Evolutionary conservation across 2,329 filamentous ascomycete genomes (phyloP), one percentile per base, ranked within the genome.

Genomic region (Didymella arachidicola): DNA sequence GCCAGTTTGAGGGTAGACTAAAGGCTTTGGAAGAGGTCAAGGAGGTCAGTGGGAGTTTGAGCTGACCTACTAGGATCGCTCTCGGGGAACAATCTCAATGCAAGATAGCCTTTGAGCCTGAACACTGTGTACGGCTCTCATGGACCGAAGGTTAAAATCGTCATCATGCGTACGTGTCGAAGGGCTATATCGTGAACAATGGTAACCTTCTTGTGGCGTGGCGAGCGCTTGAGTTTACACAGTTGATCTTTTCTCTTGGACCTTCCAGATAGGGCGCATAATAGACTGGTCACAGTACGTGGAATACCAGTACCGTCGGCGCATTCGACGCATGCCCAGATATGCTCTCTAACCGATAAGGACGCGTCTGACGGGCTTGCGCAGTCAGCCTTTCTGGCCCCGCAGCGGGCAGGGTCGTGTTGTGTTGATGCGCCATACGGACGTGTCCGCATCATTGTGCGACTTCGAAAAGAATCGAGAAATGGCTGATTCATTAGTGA

Each of bases 11-110:
- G 54, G 68, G 62, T 29, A 71, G 73, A 7, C 64, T 70, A 14
- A 78, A 74, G 36, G 70, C 72, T 25, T 54, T 77, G n/a, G 78
- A 74, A 46, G 70, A 73, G 0, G 52, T 79, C 7, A 78, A 73
- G 57, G 70, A 73, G 0, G 57, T 80, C 4, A 77, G 74, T 56
- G 65, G 62, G 36, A 70, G 63, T 58, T 51, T 60, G 36, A 60
- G 42, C 38, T 60, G 47, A 59, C 39, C 42, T 34, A 8, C n/a
- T 38, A 12, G 14, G 19, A 7, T 4, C 22, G 42, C 39, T 26
- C 19, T n/a, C 5, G 7, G 11, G 8, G 22, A 25, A 14, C 22
- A 26, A 27, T 11, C 39, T 16, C 11, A 26, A 6, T 8, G 22
- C 39, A 41, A 11, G 6, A 14, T 4, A 22, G 10, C 10, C 38